Base-by-base conservation (phyloP, 768 basidiomycete genomes). In the Panellus pusillus region DNA sequence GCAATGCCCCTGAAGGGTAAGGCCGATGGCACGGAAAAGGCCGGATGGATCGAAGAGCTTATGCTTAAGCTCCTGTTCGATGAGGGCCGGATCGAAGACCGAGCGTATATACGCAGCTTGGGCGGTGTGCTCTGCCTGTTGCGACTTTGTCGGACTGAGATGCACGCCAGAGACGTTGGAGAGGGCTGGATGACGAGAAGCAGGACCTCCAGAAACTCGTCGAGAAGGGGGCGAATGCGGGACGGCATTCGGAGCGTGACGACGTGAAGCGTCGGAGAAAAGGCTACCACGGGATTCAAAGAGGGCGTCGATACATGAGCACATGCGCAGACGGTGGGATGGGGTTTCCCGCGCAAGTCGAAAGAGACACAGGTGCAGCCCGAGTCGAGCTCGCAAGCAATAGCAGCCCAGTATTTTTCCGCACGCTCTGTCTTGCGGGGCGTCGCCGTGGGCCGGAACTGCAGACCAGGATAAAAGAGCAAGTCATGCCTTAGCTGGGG, bases 401-500 rank as follows among this genome's bases (percentile, higher is more conserved):
- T 76, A 39, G 93, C 87, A 38, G 75, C 74, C 94, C 94, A 98
- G 66, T 96, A 98, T 54, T 80, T 83, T 59, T 93, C 91, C 0
- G 85, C 79, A 35, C 82, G 74, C 44, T 86, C 82, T 67, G 73
- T 74, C 67, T 93, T 93, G 52, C 86, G 82, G 37, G 86, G 82
- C 58, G 82, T 82, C n/a, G 80, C 78, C 1, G 86, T 85, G 11
- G 89, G 89, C 39, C 88, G 81, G 69, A 92, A 92, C 67, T 92
- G 90, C 13, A 93, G 74, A 14, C 86, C 85, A 15, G 89, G 79
- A 58, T 96, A 93, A 60, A 95, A 94, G 61, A 95, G 81, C 55
- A 95, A 78, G 70, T 95, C 93, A 62, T 96, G 93, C 31, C 90
- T 90, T 92, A 96, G 86, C 66, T 94, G 92, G 19, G 92, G 91